Conservation (phyloP, 208 protist species). For the Endotrypanum monterogeii region DNA sequence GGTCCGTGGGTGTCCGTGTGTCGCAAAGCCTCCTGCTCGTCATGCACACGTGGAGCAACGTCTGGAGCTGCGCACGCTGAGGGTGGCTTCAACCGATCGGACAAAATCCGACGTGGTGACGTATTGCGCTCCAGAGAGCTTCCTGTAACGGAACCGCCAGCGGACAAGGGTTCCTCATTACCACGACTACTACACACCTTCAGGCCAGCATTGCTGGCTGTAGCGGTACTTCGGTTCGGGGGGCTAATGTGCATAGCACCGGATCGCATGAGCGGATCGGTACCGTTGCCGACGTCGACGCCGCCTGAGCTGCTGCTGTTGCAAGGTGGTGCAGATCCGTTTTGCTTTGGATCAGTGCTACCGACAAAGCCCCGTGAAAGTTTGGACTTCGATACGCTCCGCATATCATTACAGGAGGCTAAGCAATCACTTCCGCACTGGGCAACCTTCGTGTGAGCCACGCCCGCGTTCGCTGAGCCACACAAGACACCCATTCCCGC, state of each 20-base stretch:
- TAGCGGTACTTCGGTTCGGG: neutral
- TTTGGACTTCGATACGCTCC: neutral
- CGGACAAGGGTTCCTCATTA: neutral
- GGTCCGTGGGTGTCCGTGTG: neutral
- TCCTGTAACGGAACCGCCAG: too few relatives aligned
- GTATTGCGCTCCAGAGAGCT: neutral
- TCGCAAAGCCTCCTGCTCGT: conserved; percentile 3
- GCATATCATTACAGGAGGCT: neutral
- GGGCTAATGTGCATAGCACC: neutral
- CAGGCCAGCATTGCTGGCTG: neutral
- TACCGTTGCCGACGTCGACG: neutral
- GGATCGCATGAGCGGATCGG: conserved; percentile 1
- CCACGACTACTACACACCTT: neutral
- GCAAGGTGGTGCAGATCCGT: neutral
- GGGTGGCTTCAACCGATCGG: neutral
- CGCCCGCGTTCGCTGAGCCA: conserved; percentile 1
- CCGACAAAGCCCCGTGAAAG: neutral
- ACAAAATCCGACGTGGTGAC: neutral
- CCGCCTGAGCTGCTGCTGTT: conserved; percentile 9
- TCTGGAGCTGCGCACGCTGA: neutral
- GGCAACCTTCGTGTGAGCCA: neutral
- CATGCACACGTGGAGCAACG: neutral
- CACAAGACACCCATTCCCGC: conserved; percentile 8
- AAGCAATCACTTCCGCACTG: neutral
- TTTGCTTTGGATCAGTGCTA: neutral